Evolutionary conservation across 352 stramenopile species (phyloP).

Genomic region (Blastocystis sp.): DNA sequence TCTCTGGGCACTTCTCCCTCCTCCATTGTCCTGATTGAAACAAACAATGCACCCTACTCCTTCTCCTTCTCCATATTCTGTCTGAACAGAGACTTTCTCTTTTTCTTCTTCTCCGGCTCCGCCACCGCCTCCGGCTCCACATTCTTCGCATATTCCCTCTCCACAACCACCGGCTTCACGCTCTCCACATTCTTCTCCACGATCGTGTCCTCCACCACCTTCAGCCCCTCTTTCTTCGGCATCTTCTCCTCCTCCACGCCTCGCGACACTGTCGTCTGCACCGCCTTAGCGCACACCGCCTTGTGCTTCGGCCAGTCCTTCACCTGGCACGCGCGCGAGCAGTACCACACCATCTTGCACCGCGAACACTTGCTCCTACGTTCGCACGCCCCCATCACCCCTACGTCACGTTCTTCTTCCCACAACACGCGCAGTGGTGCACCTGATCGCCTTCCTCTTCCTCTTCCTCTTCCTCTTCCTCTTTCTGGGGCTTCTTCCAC

Average conservation of each 20-base stretch:
- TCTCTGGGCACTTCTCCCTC: slow-evolving; percentile 19
- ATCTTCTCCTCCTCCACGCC: slow-evolving; percentile 20
- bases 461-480: slow-evolving; percentile 23
- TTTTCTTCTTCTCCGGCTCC: slow-evolving; percentile 29
- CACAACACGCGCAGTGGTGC: slow-evolving; percentile 31
- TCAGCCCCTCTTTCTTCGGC: slow-evolving; percentile 35
- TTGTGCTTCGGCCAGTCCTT: slow-evolving; percentile 68
- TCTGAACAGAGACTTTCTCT: slow-evolving; percentile 61
- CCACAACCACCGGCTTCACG: slow-evolving; percentile 51
- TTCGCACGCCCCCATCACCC: neutral
- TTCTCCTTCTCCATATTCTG: slow-evolving; percentile 41
- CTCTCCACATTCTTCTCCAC: slow-evolving; percentile 58
- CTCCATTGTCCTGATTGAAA: neutral
- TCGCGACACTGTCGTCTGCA: slow-evolving; percentile 53
- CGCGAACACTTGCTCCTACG: slow-evolving; percentile 59
- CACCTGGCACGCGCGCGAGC: slow-evolving; percentile 54
- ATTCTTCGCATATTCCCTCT: slow-evolving; percentile 56
- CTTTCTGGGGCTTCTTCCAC: slow-evolving; percentile 26
- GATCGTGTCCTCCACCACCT: slow-evolving; percentile 52
- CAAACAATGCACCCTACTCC: slow-evolving; percentile 55
- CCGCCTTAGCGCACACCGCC: slow-evolving; percentile 38
- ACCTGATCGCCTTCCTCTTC: neutral
- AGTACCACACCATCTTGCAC: slow-evolving; percentile 65
- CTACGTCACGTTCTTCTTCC: slow-evolving; percentile 49
- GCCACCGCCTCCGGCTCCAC: slow-evolving; percentile 35